These are phyloP conservation scores for Penicillium hordei DNA, from an alignment of 2,329 filamentous ascomycete genomes.

Conservation along the genomic window DNA sequence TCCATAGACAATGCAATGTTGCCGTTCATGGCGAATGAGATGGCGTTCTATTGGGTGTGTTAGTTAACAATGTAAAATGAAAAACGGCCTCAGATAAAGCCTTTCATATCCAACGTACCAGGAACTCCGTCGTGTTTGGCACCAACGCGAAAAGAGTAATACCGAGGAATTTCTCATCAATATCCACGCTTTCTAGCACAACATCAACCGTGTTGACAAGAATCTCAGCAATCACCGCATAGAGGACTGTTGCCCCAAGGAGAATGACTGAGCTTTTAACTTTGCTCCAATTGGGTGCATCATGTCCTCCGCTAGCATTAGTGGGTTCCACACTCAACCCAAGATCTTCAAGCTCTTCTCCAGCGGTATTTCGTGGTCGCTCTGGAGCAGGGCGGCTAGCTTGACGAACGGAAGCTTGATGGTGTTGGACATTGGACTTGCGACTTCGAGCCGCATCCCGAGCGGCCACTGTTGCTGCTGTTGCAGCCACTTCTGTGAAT, in stretches of 20 bases:
- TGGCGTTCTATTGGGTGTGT: slow-evolving; percentile 70
- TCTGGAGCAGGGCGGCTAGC: slow-evolving; percentile 41
- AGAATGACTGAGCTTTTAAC: slow-evolving; percentile 87
- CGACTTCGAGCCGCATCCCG: slow-evolving; percentile 65
- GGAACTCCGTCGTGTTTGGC: slow-evolving; percentile 95
- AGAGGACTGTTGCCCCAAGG: slow-evolving; percentile 82
- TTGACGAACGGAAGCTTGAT: slow-evolving; percentile 31
- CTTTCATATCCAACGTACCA: slow-evolving; percentile 59
- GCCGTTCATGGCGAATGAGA: slow-evolving; percentile 99
- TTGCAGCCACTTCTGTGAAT: slow-evolving; percentile 90
- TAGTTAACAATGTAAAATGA: slow-evolving; percentile 9
- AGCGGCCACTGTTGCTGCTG: slow-evolving; percentile 82
- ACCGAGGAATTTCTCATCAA: slow-evolving; percentile 96
- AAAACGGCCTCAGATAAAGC: background rate
- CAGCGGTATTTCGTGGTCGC: slow-evolving; percentile 33
- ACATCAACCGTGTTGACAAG: slow-evolving; percentile 95
- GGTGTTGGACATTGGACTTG: slow-evolving; percentile 46
- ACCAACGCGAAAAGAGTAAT: slow-evolving; percentile 96
- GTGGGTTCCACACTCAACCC: slow-evolving; percentile 42
- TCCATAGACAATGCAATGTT: slow-evolving; percentile 99
- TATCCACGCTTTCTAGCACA: slow-evolving; percentile 83
- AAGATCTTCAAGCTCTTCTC: slow-evolving; percentile 50
- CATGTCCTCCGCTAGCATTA: slow-evolving; percentile 69
- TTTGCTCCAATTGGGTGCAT: slow-evolving; percentile 97
- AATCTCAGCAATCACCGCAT: slow-evolving; percentile 97